Base-by-base conservation (phyloP, 78 protist species). In the Dictyostelium brefeldianum region DNA sequence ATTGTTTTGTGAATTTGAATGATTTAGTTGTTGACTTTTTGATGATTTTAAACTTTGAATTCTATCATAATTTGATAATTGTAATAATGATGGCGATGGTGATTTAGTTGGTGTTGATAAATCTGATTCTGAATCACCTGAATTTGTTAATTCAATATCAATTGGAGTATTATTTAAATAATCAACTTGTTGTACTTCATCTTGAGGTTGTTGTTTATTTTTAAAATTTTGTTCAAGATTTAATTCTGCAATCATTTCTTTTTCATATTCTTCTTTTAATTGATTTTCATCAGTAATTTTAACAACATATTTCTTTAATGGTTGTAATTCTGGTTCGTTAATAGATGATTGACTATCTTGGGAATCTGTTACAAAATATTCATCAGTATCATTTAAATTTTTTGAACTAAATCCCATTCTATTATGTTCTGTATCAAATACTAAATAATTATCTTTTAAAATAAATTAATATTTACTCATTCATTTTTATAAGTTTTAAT, bases 391-490 rank as follows among this genome's bases (percentile, higher is more conserved):
- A 56, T 56, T 56, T 25, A 62, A 62, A 11, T 62, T 36, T n/a
- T 77, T 87, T 27, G 27, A 64, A 25, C 84, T 82, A 87, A 87
- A 75, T 29, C 93, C 93, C 54, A 87, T 71, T 77, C 84, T 87
- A 65, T 87, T 87, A 77, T 87, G 83, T 51, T 87, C 93, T 64
- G 79, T 87, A 87, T 87, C 93, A 77, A 87, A 87, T 11, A 87
- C 59, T 47, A 87, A 59, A 87, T 78, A 87, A 11, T 69, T 65
- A 64, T 87, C 83, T 83, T 9, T 56, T 56, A n/a, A n/a, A 18
- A 20, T 7, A 27, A 5, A 48, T 47, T 51, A 47, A 31, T 15
- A 43, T 46, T 22, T 46, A 14, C 5, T 71, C n/a, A 20, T 47
- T 46, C 3, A 17, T n/a, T n/a, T 46, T 73, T n/a, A n/a, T 47